These are phyloP conservation scores for Coccomyxa subellipsoidea DNA, from an alignment of 163 green algal genomes.

Conservation along the genomic window DNA sequence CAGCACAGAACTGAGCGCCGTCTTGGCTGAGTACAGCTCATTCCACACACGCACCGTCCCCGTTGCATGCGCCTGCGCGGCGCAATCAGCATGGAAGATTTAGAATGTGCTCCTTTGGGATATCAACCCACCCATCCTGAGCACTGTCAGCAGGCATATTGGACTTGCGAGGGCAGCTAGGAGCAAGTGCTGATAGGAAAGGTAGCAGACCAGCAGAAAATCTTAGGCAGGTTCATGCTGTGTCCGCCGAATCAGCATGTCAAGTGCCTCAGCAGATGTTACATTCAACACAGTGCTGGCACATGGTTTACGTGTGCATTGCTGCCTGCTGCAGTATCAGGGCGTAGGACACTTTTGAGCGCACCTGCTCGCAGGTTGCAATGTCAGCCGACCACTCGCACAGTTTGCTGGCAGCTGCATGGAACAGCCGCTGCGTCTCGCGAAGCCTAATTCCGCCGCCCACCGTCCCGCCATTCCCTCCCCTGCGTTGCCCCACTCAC, in stretches of 20 bases:
- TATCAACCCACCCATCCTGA: not conserved
- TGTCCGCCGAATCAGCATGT: too few relatives aligned
- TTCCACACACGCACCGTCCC: conserved; percentile 31
- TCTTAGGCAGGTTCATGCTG: too few relatives aligned
- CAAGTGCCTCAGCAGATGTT: too few relatives aligned
- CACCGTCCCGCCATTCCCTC: conserved; percentile 15
- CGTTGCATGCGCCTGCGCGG: not conserved
- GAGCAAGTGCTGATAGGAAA: too few relatives aligned
- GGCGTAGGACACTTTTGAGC: too few relatives aligned
- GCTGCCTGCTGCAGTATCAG: too few relatives aligned
- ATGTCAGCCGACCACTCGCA: conserved; percentile 18
- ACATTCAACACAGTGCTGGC: too few relatives aligned
- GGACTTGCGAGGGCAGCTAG: too few relatives aligned
- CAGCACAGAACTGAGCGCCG: not conserved
- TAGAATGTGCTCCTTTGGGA: too few relatives aligned
- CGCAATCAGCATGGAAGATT: not conserved
- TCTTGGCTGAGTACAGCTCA: conserved; percentile 19
- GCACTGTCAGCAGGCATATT: not conserved
- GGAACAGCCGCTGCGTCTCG: conserved; percentile 25
- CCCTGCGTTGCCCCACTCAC: too few relatives aligned
- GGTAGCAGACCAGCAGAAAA: too few relatives aligned
- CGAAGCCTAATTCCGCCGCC: conserved; percentile 20
- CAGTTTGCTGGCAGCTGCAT: conserved; percentile 9
- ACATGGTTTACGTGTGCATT: too few relatives aligned
- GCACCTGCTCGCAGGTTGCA: conserved; percentile 4